A percentile compares a stretch with the other conserved stretches of the same genome.
Evolutionary conservation across 2,329 filamentous ascomycete species (phyloP).

Genomic region (Magnaporthiopsis rhizophila): DNA sequence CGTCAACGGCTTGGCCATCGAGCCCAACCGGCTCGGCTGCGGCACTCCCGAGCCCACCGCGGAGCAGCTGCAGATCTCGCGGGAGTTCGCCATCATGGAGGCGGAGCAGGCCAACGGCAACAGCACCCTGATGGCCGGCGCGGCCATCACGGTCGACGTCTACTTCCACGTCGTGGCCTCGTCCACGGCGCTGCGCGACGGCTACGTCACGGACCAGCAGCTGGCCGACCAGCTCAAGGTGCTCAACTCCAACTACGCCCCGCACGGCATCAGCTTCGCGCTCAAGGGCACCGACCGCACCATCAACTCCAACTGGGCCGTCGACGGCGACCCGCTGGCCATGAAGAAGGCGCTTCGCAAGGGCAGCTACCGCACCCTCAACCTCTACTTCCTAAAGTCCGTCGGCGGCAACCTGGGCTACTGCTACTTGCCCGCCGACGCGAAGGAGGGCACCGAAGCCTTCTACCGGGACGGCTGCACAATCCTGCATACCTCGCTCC

Average conservation of each 20-base stretch:
- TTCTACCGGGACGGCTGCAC: constrained; percentile 23
- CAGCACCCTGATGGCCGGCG: constrained; percentile 1
- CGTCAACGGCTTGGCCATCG: neutral
- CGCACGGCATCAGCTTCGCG: constrained; percentile 35
- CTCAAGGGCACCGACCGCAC: constrained; percentile 29
- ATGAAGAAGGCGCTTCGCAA: constrained; percentile 39
- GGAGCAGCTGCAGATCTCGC: constrained; percentile 16
- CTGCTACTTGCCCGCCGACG: constrained; percentile 36
- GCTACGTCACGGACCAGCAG: constrained; percentile 20
- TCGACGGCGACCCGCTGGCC: constrained; percentile 26
- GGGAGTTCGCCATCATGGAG: constrained; percentile 17
- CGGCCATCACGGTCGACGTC: constrained; percentile 17
- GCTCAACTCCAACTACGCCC: constrained; percentile 35
- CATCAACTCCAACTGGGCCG: constrained; percentile 38
- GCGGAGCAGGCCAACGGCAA: constrained; percentile 10
- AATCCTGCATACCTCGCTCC: constrained; percentile 20
- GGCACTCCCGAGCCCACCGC: constrained; percentile 18
- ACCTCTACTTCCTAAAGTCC: constrained; percentile 36
- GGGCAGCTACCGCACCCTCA: constrained; percentile 32
- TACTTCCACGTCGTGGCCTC: constrained; percentile 26
- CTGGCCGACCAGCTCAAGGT: constrained; percentile 29
- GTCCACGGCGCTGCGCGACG: constrained; percentile 21
- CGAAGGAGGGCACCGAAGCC: constrained; percentile 17
- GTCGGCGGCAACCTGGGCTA: constrained; percentile 33
- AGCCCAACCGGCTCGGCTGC: constrained; percentile 12